Evolutionary conservation across 2,329 filamentous ascomycete species (phyloP).

Genomic region (Cyanodermella asteris): DNA sequence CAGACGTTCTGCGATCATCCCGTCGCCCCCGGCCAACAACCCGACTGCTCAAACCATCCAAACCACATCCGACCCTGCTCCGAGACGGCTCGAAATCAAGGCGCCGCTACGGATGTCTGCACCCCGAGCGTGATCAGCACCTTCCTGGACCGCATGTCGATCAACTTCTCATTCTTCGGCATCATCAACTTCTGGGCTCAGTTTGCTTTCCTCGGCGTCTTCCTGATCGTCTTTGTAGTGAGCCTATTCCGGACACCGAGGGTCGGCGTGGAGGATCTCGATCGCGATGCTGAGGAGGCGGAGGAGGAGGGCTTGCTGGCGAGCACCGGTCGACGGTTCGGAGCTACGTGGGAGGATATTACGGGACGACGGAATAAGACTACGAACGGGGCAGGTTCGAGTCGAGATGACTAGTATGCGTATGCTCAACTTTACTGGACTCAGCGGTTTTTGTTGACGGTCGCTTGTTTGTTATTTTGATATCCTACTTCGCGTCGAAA

Average conservation of each 20-base stretch:
- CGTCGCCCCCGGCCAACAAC: conserved; percentile 40
- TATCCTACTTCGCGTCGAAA: too few species aligned
- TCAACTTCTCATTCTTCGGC: conserved; percentile 92
- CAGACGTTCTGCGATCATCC: conserved; percentile 79
- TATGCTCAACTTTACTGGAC: too few species aligned
- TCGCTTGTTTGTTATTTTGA: too few species aligned
- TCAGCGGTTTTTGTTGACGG: too few species aligned
- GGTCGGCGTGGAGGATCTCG: conserved; percentile 53
- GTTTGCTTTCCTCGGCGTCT: conserved; percentile 71
- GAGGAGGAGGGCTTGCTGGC: conserved; percentile 86
- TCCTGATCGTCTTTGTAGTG: conserved; percentile 59
- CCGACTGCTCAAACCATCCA: conserved; percentile 51
- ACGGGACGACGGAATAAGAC: conserved; percentile 30
- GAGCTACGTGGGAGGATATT: conserved; percentile 75
- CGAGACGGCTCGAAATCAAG: conserved; percentile 42
- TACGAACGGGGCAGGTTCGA: conserved; percentile 1
- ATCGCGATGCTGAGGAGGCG: conserved; percentile 74
- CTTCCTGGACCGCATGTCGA: conserved; percentile 75
- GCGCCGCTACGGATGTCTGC: conserved; percentile 59
- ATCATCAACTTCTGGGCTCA: conserved; percentile 90
- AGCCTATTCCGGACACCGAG: conserved; percentile 61
- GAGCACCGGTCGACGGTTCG: conserved; percentile 59
- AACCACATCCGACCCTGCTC: conserved; percentile 64
- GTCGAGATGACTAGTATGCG: conserved; percentile 1
- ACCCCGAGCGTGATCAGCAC: conserved; percentile 81